Conservation (phyloP, 192 early-diverging fungal species). For the Backusella circina region DNA sequence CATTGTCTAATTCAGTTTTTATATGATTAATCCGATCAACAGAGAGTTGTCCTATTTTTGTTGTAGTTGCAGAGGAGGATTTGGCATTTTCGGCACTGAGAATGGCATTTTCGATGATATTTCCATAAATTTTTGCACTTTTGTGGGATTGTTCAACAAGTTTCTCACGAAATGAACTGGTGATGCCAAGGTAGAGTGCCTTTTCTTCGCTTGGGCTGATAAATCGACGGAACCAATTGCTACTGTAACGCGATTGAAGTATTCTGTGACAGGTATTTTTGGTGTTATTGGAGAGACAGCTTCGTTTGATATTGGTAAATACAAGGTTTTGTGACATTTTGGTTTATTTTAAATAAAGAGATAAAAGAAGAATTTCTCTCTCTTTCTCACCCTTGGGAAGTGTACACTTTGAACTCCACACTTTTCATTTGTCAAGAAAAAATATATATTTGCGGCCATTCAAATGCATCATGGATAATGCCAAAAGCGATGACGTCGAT, state of each 20-base stretch:
- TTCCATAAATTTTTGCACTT: slow-evolving; percentile 17
- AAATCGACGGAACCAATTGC: slow-evolving; percentile 26
- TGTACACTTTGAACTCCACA: too few relatives aligned
- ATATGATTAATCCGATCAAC: slow-evolving; percentile 15
- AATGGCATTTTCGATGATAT: slow-evolving; percentile 31
- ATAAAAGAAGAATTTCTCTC: not conserved
- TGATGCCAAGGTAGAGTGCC: slow-evolving; percentile 26
- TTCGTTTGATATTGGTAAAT: not conserved
- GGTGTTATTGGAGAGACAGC: not conserved
- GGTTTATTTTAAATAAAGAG: not conserved
- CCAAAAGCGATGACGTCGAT: not conserved
- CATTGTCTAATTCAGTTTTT: slow-evolving; percentile 16
- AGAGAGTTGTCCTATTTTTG: not conserved
- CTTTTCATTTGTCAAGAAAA: not conserved
- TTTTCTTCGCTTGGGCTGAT: slow-evolving; percentile 31
- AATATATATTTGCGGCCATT: not conserved
- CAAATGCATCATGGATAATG: not conserved
- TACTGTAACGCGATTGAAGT: not conserved
- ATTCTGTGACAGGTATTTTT: not conserved
- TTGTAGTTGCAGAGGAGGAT: not conserved
- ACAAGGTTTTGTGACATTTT: not conserved
- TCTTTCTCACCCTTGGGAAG: too few relatives aligned
- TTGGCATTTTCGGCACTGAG: slow-evolving; percentile 1
- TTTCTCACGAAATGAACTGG: slow-evolving; percentile 28
- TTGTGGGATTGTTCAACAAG: slow-evolving; percentile 14